Base-by-base conservation (phyloP, 2,329 filamentous ascomycete species). In the Sarocladium strictum region DNA sequence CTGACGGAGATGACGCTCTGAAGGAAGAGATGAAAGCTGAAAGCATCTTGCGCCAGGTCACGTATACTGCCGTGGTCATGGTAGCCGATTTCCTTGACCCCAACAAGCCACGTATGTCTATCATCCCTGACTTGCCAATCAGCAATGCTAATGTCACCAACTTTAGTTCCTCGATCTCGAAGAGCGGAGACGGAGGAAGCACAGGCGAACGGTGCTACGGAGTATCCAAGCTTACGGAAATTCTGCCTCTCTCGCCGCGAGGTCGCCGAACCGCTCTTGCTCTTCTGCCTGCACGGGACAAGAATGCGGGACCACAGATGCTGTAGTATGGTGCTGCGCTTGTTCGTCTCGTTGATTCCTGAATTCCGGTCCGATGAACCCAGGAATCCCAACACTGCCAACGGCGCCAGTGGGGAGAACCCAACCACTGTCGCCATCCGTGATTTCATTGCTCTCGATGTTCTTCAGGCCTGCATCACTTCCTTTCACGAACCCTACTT, bases 11-110 rank as follows among this genome's bases (percentile, higher is more conserved):
- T 54, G 89, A 89, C n/a, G 70, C 65, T 57, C 74, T 99, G 53
- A 89, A 89, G 1, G 91, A 97, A 61, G 94, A 99, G 72, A 99
- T 99, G 94, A 96, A 97, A 71, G 86, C 90, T 6, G 94, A 99
- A 69, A 97, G 93, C 65, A 95, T 99, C 27, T 75, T 99, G 45
- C 84, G 94, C 19, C 91, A 97, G 67, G 79, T 97, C 51, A 97
- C 93, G 0, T 94, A 95, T 69, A 90, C 90, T 3, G 90, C 92
- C 1, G 90, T 97, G 27, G 86, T 94, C 62, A 90, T 97, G 79
- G 87, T 97, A 58, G 90, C 90, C 7, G 89, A 90, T 61, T 85
- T 97, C 62, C 77, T 99, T 21, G 92, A 96, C 66, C 89, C 91
- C 14, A 77, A 79, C 50, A 75, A 83, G 72, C 77, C 71, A 67